Evolutionary conservation across 2,329 filamentous ascomycete genomes (phyloP), one percentile per base, ranked within the genome.

Genomic region (Beauveria scarabaeidicola): DNA sequence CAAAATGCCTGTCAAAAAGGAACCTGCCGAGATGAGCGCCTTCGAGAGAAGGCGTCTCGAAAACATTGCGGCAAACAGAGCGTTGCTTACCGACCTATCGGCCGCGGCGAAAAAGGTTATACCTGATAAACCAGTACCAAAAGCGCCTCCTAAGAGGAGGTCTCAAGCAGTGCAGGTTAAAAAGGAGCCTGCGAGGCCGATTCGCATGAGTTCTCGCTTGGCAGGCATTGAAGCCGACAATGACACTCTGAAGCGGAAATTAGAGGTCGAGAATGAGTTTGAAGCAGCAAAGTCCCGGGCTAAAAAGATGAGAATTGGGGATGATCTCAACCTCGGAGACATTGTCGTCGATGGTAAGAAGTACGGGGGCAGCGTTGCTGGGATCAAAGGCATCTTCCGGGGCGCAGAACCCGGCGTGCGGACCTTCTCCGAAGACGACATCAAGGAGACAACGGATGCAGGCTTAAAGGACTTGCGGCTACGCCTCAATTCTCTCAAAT

Each of bases 1-100:
- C 50, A 66, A 46, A 41, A 83, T 85, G 81, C 72, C 80, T 1
- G 69, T 75, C 1, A 73, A 74, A 17, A 75, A 72, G 23, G 74
- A 78, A 44, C 72, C 72, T 15, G 68, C 66, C 23, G 80, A 67
- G 40, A 77, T 95, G 66, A 95, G 89, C 73, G 90, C 91, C 43
- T 97, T 96, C 73, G 92, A 96, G 78, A 86, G 87, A 67, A 86
- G 90, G 65, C 82, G 92, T 0, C 82, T 90, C 17, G 90, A 91
- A 62, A 96, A 96, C 65, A 95, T 96, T 44, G 90, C 87, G 0
- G 86, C 89, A 58, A 94, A 95, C 66, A 88, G 93, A 72, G 90
- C 87, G 0, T 70, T 96, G 0, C 74, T 97, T 0, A 89, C 89
- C 61, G 88, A 91, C 61, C 82, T 96, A 1, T 87, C 88, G 2